Evolutionary conservation across 164 flowering plant genomes (phyloP).

Genomic region (Vitis vinifera): DNA sequence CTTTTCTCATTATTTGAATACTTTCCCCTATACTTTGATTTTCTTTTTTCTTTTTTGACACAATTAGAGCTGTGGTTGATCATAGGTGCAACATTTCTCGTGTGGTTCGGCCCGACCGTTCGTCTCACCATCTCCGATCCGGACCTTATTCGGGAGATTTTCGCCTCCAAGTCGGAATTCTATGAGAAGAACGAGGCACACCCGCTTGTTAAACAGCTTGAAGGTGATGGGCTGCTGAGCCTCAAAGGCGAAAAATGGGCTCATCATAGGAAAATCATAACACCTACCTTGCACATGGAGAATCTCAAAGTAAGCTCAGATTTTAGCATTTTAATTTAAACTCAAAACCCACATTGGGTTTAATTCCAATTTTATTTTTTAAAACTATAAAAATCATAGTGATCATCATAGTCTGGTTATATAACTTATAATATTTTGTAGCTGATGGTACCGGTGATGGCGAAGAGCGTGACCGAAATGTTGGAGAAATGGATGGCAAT

Average conservation of each 20-base stretch:
- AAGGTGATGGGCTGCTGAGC: slow-evolving; percentile 90
- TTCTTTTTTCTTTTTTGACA: too few species aligned
- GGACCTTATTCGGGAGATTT: slow-evolving; percentile 80
- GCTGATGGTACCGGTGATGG: slow-evolving; percentile 80
- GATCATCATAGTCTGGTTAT: too few species aligned
- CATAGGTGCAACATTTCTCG: slow-evolving; percentile 85
- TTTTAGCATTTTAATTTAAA: not conserved
- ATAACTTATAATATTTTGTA: slow-evolving; percentile 10
- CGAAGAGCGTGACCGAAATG: slow-evolving; percentile 65
- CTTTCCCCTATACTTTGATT: not conserved
- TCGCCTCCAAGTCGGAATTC: slow-evolving; percentile 67
- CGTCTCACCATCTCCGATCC: slow-evolving; percentile 91
- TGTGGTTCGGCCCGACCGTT: slow-evolving; percentile 95
- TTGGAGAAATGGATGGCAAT: slow-evolving; percentile 56
- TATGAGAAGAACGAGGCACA: slow-evolving; percentile 89
- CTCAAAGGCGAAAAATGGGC: slow-evolving; percentile 99
- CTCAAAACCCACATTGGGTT: too few species aligned
- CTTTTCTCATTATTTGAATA: not conserved
- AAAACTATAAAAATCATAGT: too few species aligned
- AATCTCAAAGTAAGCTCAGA: slow-evolving; percentile 69
- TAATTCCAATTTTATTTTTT: too few species aligned
- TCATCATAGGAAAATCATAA: slow-evolving; percentile 84
- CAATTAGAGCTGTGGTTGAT: not conserved
- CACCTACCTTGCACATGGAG: slow-evolving; percentile 90
- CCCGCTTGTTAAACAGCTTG: slow-evolving; percentile 85